Conservation (phyloP, 257 asterid species). For the Forsythia suspensa region DNA sequence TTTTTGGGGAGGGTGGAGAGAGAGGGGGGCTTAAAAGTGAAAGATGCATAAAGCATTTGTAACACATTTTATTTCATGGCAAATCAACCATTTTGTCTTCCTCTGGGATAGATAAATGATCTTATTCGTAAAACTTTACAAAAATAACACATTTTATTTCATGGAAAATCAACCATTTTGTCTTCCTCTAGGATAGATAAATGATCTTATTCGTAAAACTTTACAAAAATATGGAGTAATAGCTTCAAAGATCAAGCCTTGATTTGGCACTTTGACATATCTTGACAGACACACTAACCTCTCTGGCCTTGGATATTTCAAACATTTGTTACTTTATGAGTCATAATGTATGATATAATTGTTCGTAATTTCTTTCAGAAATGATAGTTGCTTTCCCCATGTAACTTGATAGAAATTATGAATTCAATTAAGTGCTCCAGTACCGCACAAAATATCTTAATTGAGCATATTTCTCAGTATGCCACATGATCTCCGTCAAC, state of each 20-base stretch:
- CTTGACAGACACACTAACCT: not conserved
- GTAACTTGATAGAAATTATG: not conserved
- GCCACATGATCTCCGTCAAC: not conserved
- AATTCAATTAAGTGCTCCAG: not conserved
- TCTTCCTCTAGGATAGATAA: not conserved
- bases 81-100: not conserved
- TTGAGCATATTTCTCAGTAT: not conserved
- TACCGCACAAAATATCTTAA: not conserved
- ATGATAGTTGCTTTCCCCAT: not conserved
- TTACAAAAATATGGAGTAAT: not conserved
- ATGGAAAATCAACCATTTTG: not conserved
- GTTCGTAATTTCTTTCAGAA: not conserved
- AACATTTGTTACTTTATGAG: not conserved
- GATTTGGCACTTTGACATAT: not conserved
- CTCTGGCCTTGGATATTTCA: not conserved
- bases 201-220: not conserved
- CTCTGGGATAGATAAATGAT: not conserved
- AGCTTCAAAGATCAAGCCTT: not conserved
- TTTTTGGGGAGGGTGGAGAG: no score
- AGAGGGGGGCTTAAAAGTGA: not conserved
- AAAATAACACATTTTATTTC: not conserved
- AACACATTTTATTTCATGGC: not conserved
- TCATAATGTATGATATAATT: not conserved
- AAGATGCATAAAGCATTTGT: not conserved
- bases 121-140: not conserved